These are phyloP conservation scores for Geranomyces michiganensis DNA, from an alignment of 192 early-diverging fungal genomes.

Conservation along the genomic window DNA sequence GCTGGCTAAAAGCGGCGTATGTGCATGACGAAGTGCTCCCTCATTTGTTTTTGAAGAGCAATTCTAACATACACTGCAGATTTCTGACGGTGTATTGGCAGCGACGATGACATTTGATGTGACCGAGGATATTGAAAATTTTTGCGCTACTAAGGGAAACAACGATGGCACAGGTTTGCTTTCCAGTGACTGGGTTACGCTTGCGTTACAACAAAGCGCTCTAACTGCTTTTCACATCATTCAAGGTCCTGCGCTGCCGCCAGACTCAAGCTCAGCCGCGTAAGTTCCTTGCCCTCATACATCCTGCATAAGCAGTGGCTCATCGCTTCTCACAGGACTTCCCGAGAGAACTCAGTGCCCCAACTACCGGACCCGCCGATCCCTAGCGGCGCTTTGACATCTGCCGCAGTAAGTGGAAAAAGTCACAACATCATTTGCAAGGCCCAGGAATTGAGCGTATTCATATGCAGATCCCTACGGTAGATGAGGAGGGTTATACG, in stretches of 20 bases:
- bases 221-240: too few species aligned
- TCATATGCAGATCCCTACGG: constrained; percentile 14
- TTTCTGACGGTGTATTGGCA: constrained; percentile 40
- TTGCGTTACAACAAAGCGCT: too few species aligned
- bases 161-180: constrained; percentile 16
- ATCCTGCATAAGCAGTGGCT: too few species aligned
- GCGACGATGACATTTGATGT: constrained; percentile 33
- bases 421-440: too few species aligned
- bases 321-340: background rate
- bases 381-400: background rate
- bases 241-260: too few species aligned
- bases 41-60: too few species aligned
- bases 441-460: too few species aligned
- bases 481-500: constrained; percentile 48
- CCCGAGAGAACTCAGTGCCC: background rate
- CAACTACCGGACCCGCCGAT: background rate
- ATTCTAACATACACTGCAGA: background rate
- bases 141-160: constrained; percentile 25
- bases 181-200: too few species aligned
- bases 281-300: background rate
- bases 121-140: constrained; percentile 28
- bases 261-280: constrained; percentile 9
- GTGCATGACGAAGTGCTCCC: background rate
- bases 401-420: background rate
- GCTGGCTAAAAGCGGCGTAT: constrained; percentile 15